Evolutionary conservation across 2,329 filamentous ascomycete genomes (phyloP).

Genomic region (Penicillium olsonii): DNA sequence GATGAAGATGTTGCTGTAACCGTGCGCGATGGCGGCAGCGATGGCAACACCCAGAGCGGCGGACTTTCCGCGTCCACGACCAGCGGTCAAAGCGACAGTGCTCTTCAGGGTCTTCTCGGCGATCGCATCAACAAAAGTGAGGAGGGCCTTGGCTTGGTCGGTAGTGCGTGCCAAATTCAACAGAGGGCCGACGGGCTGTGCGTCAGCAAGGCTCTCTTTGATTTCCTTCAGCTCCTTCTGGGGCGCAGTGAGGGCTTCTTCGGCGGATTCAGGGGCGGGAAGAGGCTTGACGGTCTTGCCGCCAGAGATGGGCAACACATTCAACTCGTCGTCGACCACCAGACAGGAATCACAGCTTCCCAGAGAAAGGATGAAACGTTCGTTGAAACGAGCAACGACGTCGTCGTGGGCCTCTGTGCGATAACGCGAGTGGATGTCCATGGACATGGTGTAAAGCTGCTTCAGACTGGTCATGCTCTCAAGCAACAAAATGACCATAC

Average conservation of each 20-base stretch:
- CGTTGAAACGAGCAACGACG: constrained; percentile 94
- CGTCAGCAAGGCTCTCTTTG: constrained; percentile 83
- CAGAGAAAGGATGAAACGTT: constrained; percentile 91
- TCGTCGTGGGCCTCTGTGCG: constrained; percentile 94
- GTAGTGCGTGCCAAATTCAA: constrained; percentile 84
- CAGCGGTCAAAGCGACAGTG: constrained; percentile 91
- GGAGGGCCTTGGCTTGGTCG: constrained; percentile 93
- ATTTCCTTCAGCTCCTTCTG: constrained; percentile 77
- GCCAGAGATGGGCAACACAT: constrained; percentile 94
- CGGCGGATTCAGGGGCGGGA: constrained; percentile 72
- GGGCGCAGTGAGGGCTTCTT: constrained; percentile 69
- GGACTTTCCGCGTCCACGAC: constrained; percentile 93
- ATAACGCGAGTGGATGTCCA: constrained; percentile 97
- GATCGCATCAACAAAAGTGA: constrained; percentile 95
- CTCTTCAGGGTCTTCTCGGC: constrained; percentile 92
- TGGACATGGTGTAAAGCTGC: constrained; percentile 92
- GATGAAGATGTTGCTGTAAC: constrained; percentile 99
- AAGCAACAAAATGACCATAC: constrained; percentile 82
- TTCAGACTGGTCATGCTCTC: constrained; percentile 98
- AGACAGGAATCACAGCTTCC: constrained; percentile 94
- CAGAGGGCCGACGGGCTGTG: constrained; percentile 80
- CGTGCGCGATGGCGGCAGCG: constrained; percentile 89
- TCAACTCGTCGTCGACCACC: constrained; percentile 96
- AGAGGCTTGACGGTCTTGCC: constrained; percentile 85
- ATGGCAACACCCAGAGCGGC: constrained; percentile 93